Conservation (phyloP, 2,329 filamentous ascomycete genomes). For the Colletotrichum ledebouriae region DNA sequence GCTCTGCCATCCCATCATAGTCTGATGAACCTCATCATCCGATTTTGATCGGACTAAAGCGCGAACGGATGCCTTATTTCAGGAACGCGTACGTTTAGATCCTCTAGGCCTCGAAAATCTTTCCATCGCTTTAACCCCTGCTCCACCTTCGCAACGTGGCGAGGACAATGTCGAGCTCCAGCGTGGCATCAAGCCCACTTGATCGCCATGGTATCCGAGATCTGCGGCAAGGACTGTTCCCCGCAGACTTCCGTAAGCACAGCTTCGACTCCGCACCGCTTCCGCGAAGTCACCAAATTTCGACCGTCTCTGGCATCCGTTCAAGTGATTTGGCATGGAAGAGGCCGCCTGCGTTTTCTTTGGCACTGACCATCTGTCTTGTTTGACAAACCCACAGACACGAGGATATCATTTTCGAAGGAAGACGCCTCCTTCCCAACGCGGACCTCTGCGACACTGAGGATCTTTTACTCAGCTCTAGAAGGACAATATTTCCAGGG, state of each 20-base stretch:
- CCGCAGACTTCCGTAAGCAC: slow-evolving; percentile 14
- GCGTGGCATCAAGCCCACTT: slow-evolving; percentile 28
- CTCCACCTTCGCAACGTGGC: slow-evolving; percentile 24
- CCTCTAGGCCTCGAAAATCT: slow-evolving; percentile 15
- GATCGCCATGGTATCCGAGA: slow-evolving; percentile 38
- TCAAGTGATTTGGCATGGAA: slow-evolving; percentile 7
- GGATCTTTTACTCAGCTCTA: slow-evolving; percentile 27
- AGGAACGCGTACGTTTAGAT: slow-evolving; percentile 28
- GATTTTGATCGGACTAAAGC: slow-evolving; percentile 9
- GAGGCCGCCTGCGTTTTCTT: slow-evolving; percentile 4
- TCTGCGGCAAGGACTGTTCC: slow-evolving; percentile 36
- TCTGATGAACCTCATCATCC: slow-evolving; percentile 12
- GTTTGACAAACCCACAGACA: slow-evolving; percentile 12
- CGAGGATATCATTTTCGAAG: slow-evolving; percentile 34
- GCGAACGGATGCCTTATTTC: slow-evolving; percentile 34
- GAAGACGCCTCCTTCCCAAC: slow-evolving; percentile 30
- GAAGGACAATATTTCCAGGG: slow-evolving; percentile 1
- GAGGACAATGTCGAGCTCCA: slow-evolving; percentile 24
- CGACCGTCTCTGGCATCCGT: background rate
- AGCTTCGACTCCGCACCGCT: slow-evolving; percentile 12
- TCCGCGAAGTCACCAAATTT: slow-evolving; percentile 22
- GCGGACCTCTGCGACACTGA: slow-evolving; percentile 26
- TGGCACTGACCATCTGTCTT: slow-evolving; percentile 26
- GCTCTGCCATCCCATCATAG: slow-evolving; percentile 35
- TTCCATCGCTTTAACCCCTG: background rate